phyloP scores from a whole-genome alignment of 108 stramenopile species.

The Conticribra guillardii region DNA sequence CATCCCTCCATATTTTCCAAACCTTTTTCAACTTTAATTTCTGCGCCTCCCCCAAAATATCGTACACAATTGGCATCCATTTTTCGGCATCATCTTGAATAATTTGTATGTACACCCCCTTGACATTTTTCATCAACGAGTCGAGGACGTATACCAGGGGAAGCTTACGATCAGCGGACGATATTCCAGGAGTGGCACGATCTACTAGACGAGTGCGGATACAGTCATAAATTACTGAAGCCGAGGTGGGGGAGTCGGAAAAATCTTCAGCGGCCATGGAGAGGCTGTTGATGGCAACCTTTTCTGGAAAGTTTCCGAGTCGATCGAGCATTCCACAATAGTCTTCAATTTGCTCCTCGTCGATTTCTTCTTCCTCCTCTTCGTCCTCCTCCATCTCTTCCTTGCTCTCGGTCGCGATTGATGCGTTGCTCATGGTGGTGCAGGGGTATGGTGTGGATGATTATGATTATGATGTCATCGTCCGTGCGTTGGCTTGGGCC shows the following conservation, averaged over 20 bases:
- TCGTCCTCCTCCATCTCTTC: neutral
- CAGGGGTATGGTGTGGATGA: no score
- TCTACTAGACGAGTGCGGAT: slow-evolving; percentile 67
- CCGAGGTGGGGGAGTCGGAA: slow-evolving; percentile 55
- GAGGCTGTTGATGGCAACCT: slow-evolving; percentile 80
- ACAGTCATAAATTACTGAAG: slow-evolving; percentile 62
- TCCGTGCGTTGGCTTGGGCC: no score
- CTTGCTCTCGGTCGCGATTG: neutral
- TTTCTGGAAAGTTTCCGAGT: slow-evolving; percentile 59
- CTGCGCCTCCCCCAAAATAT: slow-evolving; percentile 49
- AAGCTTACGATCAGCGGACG: slow-evolving; percentile 57
- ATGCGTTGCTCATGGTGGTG: no score
- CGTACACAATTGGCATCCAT: slow-evolving; percentile 77
- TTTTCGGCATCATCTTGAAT: slow-evolving; percentile 69
- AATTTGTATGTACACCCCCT: slow-evolving; percentile 69
- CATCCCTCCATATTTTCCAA: slow-evolving; percentile 82
- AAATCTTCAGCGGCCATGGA: slow-evolving; percentile 88
- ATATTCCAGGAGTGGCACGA: slow-evolving; percentile 15
- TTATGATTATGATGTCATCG: no score
- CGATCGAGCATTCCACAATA: neutral
- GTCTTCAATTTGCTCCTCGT: neutral
- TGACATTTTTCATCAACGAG: slow-evolving; percentile 83
- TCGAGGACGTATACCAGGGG: slow-evolving; percentile 84
- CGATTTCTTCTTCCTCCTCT: neutral
- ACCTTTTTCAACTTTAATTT: slow-evolving; percentile 69